Evolutionary conservation across 1,284 basidiomycete genomes (phyloP).

Genomic region (Rhodotorula sp.): DNA sequence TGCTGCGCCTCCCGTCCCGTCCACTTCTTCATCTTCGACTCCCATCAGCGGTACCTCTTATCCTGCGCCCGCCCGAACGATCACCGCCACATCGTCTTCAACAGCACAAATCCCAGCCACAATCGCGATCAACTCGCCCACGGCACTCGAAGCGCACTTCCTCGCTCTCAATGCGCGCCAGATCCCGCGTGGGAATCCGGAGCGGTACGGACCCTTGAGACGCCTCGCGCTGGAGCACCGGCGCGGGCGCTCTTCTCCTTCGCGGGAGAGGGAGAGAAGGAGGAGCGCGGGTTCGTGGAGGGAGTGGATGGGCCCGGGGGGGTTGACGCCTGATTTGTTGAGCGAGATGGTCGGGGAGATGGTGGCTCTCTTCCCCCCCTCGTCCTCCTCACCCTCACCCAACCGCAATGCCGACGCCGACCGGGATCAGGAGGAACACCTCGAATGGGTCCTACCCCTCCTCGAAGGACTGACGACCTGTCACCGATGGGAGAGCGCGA

Average conservation of each 20-base stretch:
- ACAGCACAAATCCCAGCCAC: background rate
- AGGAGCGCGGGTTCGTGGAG: constrained; percentile 44
- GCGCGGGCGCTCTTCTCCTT: constrained; percentile 25
- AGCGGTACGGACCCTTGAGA: constrained; percentile 47
- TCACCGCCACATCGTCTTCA: too few species aligned
- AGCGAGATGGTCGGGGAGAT: constrained; percentile 57
- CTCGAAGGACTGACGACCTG: constrained; percentile 58
- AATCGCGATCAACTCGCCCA: background rate
- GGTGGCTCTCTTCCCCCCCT: constrained; percentile 47
- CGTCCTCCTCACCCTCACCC: background rate
- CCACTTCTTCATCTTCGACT: background rate
- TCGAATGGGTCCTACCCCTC: constrained; percentile 53
- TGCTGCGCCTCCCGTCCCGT: background rate
- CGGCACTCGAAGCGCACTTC: constrained; percentile 31
- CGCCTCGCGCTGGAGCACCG: constrained; percentile 54
- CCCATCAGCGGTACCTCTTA: background rate
- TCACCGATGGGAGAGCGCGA: constrained; percentile 62
- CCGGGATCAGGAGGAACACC: constrained; percentile 31
- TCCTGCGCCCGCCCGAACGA: background rate
- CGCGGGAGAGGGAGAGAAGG: too few species aligned
- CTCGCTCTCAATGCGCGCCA: constrained; percentile 14
- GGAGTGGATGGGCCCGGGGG: constrained; percentile 56
- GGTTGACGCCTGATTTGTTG: constrained; percentile 63
- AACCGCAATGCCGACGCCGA: background rate
- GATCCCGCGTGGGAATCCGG: background rate